Base-by-base conservation (phyloP, 805 yeast species). In the Ogataea angusta region DNA sequence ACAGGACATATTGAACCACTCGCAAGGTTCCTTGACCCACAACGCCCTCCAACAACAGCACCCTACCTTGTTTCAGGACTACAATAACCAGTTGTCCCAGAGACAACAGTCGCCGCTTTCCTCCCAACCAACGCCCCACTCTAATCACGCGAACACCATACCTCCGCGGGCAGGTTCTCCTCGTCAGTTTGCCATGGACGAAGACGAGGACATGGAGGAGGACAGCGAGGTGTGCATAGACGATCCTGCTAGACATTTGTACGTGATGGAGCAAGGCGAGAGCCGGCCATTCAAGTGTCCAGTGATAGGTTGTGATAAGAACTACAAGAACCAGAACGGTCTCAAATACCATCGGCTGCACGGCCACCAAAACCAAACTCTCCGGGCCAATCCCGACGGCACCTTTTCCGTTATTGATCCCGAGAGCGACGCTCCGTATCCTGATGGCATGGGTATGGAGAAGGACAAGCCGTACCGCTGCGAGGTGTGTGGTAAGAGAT, bases 401-500 rank as follows among this genome's bases (percentile, higher is more conserved):
- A 82, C 96, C 1, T 85, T 82, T 51, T 82, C 91, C 33, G 89
- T 91, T 28, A 85, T 91, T 45, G 96, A 93, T 63, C 99, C 99
- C 10, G 87, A 82, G 57, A 74, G 81, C 27, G 88, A 87, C 57
- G 77, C 89, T 42, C 95, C 96, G 8, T 87, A 86, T 60, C 86
- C 91, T 29, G 96, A 91, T 62, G 95, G 95, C 5, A 83, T 88
- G 66, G 95, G 90, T 16, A 76, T 88, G 77, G 99, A 93, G 64
- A 90, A 88, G 70, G 99, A 93, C 69, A 93, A 93, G 69, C 99
- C 99, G 27, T 93, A 91, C 64, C 76, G 97, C 59, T 93, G 99
- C 67, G 98, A 93, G 67, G 96, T 91, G 30, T 93, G 99, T 68
- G 98, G 98, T 44, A 93, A 91, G 67, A 72, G 99, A 42, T 93